Evolutionary conservation across 2,329 filamentous ascomycete species (phyloP).

Genomic region (Pseudocercospora musae): DNA sequence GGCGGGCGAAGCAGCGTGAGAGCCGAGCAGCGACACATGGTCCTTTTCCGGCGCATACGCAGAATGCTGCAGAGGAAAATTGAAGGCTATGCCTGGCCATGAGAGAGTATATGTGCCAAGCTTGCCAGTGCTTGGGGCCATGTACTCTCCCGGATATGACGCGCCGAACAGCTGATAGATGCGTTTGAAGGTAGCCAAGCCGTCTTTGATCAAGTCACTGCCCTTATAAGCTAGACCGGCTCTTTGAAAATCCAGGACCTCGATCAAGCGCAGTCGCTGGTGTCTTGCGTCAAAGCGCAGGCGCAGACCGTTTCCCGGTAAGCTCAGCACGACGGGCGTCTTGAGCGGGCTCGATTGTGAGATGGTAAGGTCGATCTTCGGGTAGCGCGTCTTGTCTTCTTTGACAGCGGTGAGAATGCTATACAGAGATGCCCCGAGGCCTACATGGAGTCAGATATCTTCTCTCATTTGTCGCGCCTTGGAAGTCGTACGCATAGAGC

Average conservation of each 20-base stretch:
- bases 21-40: constrained; percentile 81
- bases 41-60: constrained; percentile 74
- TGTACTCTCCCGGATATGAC: constrained; percentile 90
- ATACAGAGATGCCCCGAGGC: constrained; percentile 85
- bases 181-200: constrained; percentile 33
- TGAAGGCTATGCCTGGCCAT: constrained; percentile 91
- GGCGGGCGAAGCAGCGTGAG: constrained; percentile 70
- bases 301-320: constrained; percentile 83
- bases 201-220: constrained; percentile 69
- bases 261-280: constrained; percentile 84
- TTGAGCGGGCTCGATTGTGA: constrained; percentile 70
- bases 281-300: constrained; percentile 92
- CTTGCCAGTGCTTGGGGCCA: constrained; percentile 58
- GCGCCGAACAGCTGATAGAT: constrained; percentile 93
- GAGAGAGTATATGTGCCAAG: constrained; percentile 83
- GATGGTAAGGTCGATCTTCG: constrained; percentile 78
- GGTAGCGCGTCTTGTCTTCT: constrained; percentile 77
- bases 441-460: constrained; percentile 45
- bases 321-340: constrained; percentile 69
- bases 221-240: constrained; percentile 78
- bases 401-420: constrained; percentile 85
- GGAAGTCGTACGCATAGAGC: constrained; percentile 39
- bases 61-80: constrained; percentile 72
- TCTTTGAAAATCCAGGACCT: constrained; percentile 86
- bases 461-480: not conserved